A percentile compares a stretch with the other conserved stretches of the same genome.
Conservation (phyloP, 1,284 basidiomycete species). For the Laetiporus sulphureus region DNA sequence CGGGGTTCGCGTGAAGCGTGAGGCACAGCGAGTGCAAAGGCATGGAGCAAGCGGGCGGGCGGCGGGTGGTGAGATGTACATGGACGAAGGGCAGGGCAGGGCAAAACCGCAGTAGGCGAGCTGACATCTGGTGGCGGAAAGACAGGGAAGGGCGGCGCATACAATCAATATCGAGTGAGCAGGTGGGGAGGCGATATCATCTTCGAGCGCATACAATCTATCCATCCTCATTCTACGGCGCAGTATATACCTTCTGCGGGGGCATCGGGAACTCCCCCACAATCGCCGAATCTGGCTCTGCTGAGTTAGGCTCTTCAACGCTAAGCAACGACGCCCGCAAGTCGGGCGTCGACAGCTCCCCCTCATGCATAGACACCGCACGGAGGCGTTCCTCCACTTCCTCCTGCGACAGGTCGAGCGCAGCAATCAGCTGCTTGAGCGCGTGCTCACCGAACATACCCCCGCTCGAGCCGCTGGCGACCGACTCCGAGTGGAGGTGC, state of each 20-base stretch:
- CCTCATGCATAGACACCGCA: constrained; percentile 25
- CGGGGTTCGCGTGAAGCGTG: too few relatives aligned
- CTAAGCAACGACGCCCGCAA: constrained; percentile 15
- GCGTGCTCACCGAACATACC: constrained; percentile 34
- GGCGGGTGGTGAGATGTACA: background rate
- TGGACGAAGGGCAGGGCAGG: too few relatives aligned
- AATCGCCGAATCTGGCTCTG: constrained; percentile 19
- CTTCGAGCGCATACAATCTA: too few relatives aligned
- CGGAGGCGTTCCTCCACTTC: constrained; percentile 38
- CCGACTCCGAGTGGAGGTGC: constrained; percentile 16
- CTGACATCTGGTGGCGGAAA: too few relatives aligned
- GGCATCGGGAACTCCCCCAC: constrained; percentile 22
- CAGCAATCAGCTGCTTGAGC: constrained; percentile 56
- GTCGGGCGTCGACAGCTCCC: constrained; percentile 18
- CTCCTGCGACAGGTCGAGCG: constrained; percentile 41
- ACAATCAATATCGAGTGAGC: too few relatives aligned
- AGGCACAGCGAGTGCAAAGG: too few relatives aligned
- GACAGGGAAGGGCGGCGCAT: too few relatives aligned
- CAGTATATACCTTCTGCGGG: constrained; percentile 9
- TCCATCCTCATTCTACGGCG: too few relatives aligned
- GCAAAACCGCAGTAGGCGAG: too few relatives aligned
- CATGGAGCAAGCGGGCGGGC: background rate
- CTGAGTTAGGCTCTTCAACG: too few relatives aligned
- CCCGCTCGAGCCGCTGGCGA: constrained; percentile 18
- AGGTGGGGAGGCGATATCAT: background rate